phyloP scores from a whole-genome alignment of 2,329 filamentous ascomycete genomes.

The Aureobasidium sp. region DNA sequence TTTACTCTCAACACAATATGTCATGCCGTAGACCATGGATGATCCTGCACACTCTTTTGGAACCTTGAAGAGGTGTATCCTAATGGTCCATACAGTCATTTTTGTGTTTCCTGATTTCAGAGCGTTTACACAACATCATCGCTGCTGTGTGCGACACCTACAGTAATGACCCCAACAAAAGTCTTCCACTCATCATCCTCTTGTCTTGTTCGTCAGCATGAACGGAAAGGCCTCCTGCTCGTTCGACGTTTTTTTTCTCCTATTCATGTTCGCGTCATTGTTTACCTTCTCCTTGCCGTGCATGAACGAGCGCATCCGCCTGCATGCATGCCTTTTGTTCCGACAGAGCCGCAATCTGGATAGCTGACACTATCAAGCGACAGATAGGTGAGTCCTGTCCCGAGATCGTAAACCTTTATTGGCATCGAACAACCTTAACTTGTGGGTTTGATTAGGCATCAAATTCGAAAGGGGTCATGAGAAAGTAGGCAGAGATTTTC shows the following conservation, averaged over 20 bases:
- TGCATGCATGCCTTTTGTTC: background rate
- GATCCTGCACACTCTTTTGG: background rate
- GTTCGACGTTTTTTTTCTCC: background rate
- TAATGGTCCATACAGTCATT: background rate
- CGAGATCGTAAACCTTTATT: background rate
- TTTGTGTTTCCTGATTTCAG: background rate
- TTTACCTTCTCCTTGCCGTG: background rate
- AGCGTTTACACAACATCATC: background rate
- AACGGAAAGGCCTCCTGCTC: background rate
- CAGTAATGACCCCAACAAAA: background rate
- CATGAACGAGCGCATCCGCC: background rate
- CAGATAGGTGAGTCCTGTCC: background rate
- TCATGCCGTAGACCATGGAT: background rate
- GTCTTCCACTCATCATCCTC: background rate
- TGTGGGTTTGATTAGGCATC: background rate
- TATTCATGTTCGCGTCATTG: background rate
- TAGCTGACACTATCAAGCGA: background rate
- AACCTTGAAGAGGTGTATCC: too few relatives aligned
- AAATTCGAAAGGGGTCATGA: background rate
- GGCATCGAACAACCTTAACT: conserved; percentile 2
- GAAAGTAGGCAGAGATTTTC: background rate
- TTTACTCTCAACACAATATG: background rate
- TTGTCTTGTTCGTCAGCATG: background rate
- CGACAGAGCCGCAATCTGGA: background rate
- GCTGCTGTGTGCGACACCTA: background rate